Conservation (phyloP, 306 rosid species). For the Argentina anserina region DNA sequence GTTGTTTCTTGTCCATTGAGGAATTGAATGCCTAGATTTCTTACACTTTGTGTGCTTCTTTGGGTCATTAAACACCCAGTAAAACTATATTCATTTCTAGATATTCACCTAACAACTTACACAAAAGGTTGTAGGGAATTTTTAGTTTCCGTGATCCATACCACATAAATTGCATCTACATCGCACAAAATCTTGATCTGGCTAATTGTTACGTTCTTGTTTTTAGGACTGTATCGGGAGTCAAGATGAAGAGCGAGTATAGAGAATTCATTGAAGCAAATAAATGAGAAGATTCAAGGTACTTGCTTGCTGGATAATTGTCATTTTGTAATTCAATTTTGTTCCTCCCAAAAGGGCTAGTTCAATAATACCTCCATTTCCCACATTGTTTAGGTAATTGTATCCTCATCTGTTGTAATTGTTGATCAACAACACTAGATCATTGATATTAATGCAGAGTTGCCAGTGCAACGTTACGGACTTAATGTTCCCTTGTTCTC, state of each 20-base stretch:
- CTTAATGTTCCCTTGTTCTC: not conserved
- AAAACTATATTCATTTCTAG: not conserved
- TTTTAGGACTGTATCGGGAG: slow-evolving; percentile 79
- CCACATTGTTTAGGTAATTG: slow-evolving; percentile 14
- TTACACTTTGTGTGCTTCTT: not conserved
- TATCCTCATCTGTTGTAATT: slow-evolving; percentile 10
- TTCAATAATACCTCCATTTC: slow-evolving; percentile 46
- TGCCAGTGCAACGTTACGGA: slow-evolving; percentile 3
- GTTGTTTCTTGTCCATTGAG: not conserved
- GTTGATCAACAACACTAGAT: slow-evolving; percentile 25
- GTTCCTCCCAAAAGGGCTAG: slow-evolving; percentile 40
- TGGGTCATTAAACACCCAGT: not conserved
- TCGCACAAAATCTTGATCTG: slow-evolving; percentile 10
- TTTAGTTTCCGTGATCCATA: not conserved
- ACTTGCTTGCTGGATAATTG: not conserved
- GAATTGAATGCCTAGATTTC: not conserved
- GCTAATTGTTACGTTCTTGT: slow-evolving; percentile 10
- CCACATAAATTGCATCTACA: not conserved
- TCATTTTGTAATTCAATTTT: slow-evolving; percentile 56
- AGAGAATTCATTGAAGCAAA: slow-evolving; percentile 73
- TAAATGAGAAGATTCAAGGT: slow-evolving; percentile 42
- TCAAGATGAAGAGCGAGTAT: slow-evolving; percentile 90
- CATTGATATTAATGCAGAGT: slow-evolving; percentile 22
- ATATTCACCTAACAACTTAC: not conserved
- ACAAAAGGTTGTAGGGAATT: not conserved